Evolutionary conservation across 768 basidiomycete genomes (phyloP), one percentile per base, ranked within the genome.

Genomic region (Pholiota molesta): DNA sequence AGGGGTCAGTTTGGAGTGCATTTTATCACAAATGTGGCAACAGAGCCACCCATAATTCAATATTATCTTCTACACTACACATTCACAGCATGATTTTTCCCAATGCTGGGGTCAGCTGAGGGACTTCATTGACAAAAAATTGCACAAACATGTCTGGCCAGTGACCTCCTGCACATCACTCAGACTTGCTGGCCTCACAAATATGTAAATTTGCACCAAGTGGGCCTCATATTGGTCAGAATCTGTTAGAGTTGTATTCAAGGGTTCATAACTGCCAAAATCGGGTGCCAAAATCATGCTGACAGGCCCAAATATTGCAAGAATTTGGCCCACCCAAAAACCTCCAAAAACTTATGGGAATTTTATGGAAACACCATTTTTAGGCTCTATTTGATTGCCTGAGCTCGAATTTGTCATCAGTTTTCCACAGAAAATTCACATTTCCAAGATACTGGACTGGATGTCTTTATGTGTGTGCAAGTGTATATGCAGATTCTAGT

Each of bases 401-500:
- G 37, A 53, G 14, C 54, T 54, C 60, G 29, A 61, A 64, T 61
- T 51, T 37, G 42, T 58, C 8, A 11, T 57, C 42, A 54, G 51
- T 57, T 64, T 64, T 31, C 17, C 6, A 29, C 35, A 47, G 37
- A 64, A 45, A 61, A 64, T 37, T 61, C 51, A 11, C 58, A 26
- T 61, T 64, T 28, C 55, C 23, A 49, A 57, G 59, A 57, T 64
- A 64, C 5, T 26, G 29, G 53, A 61, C 28, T 64, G 4, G 62
- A 40, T 56, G 62, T 8, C 44, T 64, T 64, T 60, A 55, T 5
- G 56, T 64, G 62, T 64, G 59, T 47, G 45, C 59, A 64, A 64
- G 49, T 59, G 57, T 59, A 59, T 19, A 5, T 35, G 39, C 4
- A 40, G 39, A 29, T 6, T 29, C 6, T 29, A n/a, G n/a, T n/a